Evolutionary conservation across 2,329 filamentous ascomycete genomes (phyloP), one percentile per base, ranked within the genome.

Genomic region (Sporothrix dimorphospora): DNA sequence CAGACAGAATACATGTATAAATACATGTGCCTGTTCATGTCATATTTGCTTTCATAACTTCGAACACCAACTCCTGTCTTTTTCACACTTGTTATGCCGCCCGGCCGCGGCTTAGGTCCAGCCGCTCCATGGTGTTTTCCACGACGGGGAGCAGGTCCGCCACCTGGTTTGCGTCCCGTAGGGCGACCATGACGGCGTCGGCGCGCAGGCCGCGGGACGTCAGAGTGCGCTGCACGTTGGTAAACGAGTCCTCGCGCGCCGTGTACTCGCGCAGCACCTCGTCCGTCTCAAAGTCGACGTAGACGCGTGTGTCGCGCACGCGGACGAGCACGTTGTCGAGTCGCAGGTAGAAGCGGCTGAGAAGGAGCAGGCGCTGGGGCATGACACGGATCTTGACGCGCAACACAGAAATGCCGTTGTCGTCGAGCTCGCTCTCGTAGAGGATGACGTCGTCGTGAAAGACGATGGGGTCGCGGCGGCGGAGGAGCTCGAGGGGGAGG

Each of bases 381-480:
- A 98, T 98, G 72, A 98, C 95, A 73, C 96, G 88, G 68, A 98
- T 85, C 85, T 99, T 99, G 82, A 92, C 94, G 74, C 91, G 97
- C 72, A 97, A 86, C 79, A 98, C 87, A 40, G 94, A 93, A 77
- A 98, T 96, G 74, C 96, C 96, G 79, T 99, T 99, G 81, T 99
- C 96, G 73, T 97, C 96, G 63, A 99, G 88, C 84, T 99, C 96
- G 82, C 97, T 97, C 83, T 99, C 96, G 81, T 97, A 99, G 65
- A 99, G 87, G 77, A 98, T 90, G 51, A 99, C 94, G 77, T 98
- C 94, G 82, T 98, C 95, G 80, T 97, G 97, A 86, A 98, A 98
- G 5, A 97, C 83, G 75, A 99, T 99, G 0, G 96, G 96, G 80
- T 99, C 96, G 16, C 93, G 92, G 42, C 93, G 89, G 80, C 92